Evolutionary conservation across 2,329 filamentous ascomycete genomes (phyloP).

Genomic region (Chaetomiaceae sp.): DNA sequence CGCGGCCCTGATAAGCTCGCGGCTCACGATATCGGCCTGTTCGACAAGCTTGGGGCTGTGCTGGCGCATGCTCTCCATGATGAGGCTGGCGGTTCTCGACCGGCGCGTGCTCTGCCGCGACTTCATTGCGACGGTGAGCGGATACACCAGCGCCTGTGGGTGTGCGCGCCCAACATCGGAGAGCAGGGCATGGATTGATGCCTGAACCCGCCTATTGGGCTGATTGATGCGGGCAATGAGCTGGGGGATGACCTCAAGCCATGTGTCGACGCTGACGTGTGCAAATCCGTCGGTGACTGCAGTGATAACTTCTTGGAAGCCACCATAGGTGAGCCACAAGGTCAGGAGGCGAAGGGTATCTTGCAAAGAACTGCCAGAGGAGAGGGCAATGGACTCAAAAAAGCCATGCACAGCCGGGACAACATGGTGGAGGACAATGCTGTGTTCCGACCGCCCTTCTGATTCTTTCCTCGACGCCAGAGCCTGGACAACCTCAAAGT

Average conservation of each 20-base stretch:
- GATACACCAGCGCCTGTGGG: constrained; percentile 94
- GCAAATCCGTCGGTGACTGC: constrained; percentile 87
- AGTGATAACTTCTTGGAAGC: constrained; percentile 78
- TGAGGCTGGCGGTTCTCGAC: constrained; percentile 80
- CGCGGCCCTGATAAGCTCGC: constrained; percentile 93
- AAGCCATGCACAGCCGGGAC: constrained; percentile 94
- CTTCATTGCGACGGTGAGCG: constrained; percentile 96
- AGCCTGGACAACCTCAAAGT: constrained; percentile 94
- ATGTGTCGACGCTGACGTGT: constrained; percentile 92
- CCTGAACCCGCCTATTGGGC: constrained; percentile 80
- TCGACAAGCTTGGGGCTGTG: constrained; percentile 91
- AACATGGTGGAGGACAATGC: constrained; percentile 76
- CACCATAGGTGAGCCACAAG: constrained; percentile 93
- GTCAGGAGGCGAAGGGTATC: constrained; percentile 90
- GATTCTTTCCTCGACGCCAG: constrained; percentile 63
- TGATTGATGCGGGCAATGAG: constrained; percentile 97
- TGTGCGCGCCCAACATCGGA: constrained; percentile 90
- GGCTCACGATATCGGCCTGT: constrained; percentile 90
- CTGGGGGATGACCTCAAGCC: constrained; percentile 97
- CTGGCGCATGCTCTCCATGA: constrained; percentile 97
- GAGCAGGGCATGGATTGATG: constrained; percentile 86
- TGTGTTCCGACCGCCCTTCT: constrained; percentile 49
- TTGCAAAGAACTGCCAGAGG: constrained; percentile 86
- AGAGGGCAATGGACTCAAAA: constrained; percentile 93
- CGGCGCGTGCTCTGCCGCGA: constrained; percentile 75